A percentile compares a stretch with the other conserved stretches of the same genome.
Conservation (phyloP, 2,329 filamentous ascomycete genomes). For the Sclerotinia glacialis region DNA sequence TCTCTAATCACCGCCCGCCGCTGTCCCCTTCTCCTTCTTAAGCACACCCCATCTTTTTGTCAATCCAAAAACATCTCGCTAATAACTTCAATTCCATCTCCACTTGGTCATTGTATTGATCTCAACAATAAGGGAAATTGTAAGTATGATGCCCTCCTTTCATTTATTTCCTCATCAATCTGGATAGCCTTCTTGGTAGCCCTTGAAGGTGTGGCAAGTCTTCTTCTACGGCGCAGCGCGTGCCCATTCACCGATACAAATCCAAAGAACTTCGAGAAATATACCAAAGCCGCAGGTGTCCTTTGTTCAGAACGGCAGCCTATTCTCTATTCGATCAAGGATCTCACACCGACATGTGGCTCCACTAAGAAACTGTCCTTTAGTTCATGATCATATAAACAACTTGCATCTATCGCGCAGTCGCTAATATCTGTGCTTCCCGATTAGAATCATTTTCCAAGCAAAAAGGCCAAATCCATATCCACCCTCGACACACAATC, state of each 20-base stretch:
- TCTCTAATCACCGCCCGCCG: slow-evolving; percentile 24
- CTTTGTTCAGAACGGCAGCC: slow-evolving; percentile 31
- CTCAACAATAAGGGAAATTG: slow-evolving; percentile 28
- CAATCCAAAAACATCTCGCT: slow-evolving; percentile 22
- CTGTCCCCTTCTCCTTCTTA: slow-evolving; percentile 28
- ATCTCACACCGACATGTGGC: slow-evolving; percentile 25
- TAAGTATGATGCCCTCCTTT: slow-evolving; percentile 29
- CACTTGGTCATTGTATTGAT: slow-evolving; percentile 35
- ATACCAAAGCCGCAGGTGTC: slow-evolving; percentile 3
- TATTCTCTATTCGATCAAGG: slow-evolving; percentile 23
- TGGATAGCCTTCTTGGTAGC: slow-evolving; percentile 5
- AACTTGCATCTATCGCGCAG: slow-evolving; percentile 20
- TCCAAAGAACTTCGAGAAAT: slow-evolving; percentile 10
- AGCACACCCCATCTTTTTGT: slow-evolving; percentile 23
- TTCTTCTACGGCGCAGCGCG: slow-evolving; percentile 18
- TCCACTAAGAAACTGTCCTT: slow-evolving; percentile 34
- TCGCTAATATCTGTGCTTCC: slow-evolving; percentile 25
- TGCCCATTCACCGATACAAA: slow-evolving; percentile 23
- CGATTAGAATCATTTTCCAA: slow-evolving; percentile 29
- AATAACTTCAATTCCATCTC: slow-evolving; percentile 31
- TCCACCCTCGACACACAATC: slow-evolving; percentile 26
- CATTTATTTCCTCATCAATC: slow-evolving; percentile 10
- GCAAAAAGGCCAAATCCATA: slow-evolving; percentile 40
- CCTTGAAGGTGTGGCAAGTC: slow-evolving; percentile 21
- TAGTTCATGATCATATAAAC: slow-evolving; percentile 26